Evolutionary conservation across 2,329 filamentous ascomycete genomes (phyloP), one percentile per base, ranked within the genome.

Genomic region (Claviceps sp.): DNA sequence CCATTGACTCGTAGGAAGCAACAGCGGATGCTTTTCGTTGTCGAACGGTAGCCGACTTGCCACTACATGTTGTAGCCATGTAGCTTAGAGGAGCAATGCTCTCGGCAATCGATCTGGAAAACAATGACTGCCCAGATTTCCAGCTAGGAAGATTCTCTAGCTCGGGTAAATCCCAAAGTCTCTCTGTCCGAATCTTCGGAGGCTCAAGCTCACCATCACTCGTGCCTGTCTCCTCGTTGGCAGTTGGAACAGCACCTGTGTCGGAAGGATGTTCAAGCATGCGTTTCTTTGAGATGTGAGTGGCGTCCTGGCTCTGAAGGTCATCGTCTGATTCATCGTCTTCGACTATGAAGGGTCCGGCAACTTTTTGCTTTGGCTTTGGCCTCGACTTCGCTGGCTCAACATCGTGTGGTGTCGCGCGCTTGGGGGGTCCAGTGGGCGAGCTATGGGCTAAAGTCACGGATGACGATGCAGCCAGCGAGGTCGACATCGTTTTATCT

Each of bases 1-100:
- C 78, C 58, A 88, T 75, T 40, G 77, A 71, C 60, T 86, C 80
- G 60, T 85, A 88, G 0, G 83, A 72, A 1, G 77, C 62, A 0
- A 68, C 62, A 1, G 66, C 64, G 1, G 66, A 63, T 7, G 68
- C 62, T 50, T 71, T 72, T 49, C 81, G 79, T 59, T 79, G 71
- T 45, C 73, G 73, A 45, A 88, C 72, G 0, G 76, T 71, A 2
- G 79, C 65, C 0, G 71, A 70, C 43, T 72, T 77, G 34, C 85
- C 85, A 22, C 73, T 70, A 52, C 79, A 82, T 17, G 76, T 79
- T n/a, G 63, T 72, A 37, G 75, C 65, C 11, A 68, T 71, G 56
- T 73, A 74, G 52, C 62, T 59, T 22, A 60, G 59, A 5, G 58
- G 59, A 1, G 59, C 50, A 46, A 63, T 51, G 40, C 51, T 55